A percentile compares a stretch with the other conserved stretches of the same genome.
phyloP scores from a whole-genome alignment of 345 rosid species.

The Ailanthus altissimus region DNA sequence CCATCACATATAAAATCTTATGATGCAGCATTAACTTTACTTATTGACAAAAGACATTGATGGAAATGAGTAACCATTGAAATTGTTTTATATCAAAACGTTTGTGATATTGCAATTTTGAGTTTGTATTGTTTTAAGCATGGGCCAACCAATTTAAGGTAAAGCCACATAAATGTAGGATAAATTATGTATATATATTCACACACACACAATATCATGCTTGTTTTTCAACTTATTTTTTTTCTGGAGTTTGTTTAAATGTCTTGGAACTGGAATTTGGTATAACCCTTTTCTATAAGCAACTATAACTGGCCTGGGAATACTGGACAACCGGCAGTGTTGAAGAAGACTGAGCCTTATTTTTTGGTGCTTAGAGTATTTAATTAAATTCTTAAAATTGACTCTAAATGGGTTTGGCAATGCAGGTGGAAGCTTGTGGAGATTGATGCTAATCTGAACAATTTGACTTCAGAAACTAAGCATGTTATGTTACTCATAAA shows the following conservation, averaged over 20 bases:
- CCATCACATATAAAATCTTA: background rate
- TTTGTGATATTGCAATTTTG: background rate
- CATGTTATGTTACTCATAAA: slow-evolving; percentile 76
- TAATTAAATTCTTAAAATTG: slow-evolving; percentile 5
- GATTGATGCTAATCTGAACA: slow-evolving; percentile 79
- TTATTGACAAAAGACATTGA: background rate
- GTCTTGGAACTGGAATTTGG: too few relatives aligned
- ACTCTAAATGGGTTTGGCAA: slow-evolving; percentile 16
- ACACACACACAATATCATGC: background rate
- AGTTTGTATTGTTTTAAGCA: background rate
- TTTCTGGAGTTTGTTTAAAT: background rate
- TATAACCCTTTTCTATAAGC: too few relatives aligned
- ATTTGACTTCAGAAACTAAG: slow-evolving; percentile 63
- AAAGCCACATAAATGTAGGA: background rate
- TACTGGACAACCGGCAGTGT: too few relatives aligned
- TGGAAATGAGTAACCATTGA: background rate
- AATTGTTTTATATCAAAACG: background rate
- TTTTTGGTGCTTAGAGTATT: too few relatives aligned
- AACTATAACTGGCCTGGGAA: too few relatives aligned
- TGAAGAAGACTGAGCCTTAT: too few relatives aligned
- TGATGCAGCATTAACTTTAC: background rate
- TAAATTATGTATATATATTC: background rate
- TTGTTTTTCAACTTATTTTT: background rate
- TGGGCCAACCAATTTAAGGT: background rate
- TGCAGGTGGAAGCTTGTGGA: slow-evolving; percentile 94